Evolutionary conservation across 495 filamentous ascomycete genomes (phyloP).

Genomic region (Aspergillus coremiiformis): DNA sequence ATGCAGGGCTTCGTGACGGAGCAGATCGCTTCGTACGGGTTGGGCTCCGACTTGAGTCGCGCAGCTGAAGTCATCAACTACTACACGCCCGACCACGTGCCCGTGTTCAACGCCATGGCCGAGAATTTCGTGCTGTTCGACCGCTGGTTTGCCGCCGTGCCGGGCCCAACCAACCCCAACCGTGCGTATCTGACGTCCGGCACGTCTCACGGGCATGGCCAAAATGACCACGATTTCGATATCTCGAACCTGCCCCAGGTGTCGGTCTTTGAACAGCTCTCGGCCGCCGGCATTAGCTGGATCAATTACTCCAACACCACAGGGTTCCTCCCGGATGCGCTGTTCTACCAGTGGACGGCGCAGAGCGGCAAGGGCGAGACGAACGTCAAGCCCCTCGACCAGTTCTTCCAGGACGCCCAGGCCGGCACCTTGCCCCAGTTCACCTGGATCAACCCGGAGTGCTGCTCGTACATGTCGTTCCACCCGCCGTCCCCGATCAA

Average conservation of each 20-base stretch:
- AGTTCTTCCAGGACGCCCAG: slow-evolving; percentile 34
- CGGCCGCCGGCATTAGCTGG: slow-evolving; percentile 38
- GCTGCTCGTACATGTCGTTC: slow-evolving; percentile 44
- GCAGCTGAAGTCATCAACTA: slow-evolving; percentile 44
- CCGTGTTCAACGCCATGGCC: slow-evolving; percentile 37
- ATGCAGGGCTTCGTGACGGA: slow-evolving; percentile 43
- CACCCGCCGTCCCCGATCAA: slow-evolving; percentile 42
- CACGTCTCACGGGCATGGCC: slow-evolving; percentile 42
- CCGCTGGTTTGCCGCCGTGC: slow-evolving; percentile 41
- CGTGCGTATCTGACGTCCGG: slow-evolving; percentile 43
- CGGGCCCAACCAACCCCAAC: slow-evolving; percentile 45
- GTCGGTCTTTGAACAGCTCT: slow-evolving; percentile 44
- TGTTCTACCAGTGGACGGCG: slow-evolving; percentile 38
- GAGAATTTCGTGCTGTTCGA: slow-evolving; percentile 46
- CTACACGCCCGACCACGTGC: slow-evolving; percentile 40
- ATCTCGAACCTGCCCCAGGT: slow-evolving; percentile 36
- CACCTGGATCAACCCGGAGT: slow-evolving; percentile 48
- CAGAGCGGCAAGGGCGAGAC: slow-evolving; percentile 23
- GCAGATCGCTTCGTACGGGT: slow-evolving; percentile 31
- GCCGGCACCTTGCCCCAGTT: slow-evolving; percentile 38
- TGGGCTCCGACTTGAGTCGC: slow-evolving; percentile 24
- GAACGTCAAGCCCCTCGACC: slow-evolving; percentile 27
- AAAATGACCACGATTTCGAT: slow-evolving; percentile 37
- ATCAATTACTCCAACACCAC: slow-evolving; percentile 44
- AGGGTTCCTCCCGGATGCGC: slow-evolving; percentile 28